Conservation (phyloP, 2,329 filamentous ascomycete genomes). For the Diaporthe caulivora region DNA sequence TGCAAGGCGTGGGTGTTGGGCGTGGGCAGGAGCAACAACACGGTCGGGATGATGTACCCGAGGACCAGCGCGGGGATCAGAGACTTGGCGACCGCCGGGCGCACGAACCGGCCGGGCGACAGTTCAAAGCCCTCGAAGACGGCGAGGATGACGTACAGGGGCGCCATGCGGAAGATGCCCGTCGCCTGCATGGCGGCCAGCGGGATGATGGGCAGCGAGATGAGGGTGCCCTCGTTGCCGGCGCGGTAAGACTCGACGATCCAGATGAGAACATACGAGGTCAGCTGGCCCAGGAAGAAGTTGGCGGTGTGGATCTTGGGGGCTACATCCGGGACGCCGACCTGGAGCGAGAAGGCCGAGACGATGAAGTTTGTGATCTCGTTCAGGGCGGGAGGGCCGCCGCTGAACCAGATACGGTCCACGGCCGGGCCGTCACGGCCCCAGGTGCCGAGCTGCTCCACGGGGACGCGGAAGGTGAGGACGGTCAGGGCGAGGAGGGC, state of each 20-base stretch:
- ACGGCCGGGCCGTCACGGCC: neutral
- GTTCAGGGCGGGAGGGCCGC: neutral
- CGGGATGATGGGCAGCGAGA: slow-evolving; percentile 5
- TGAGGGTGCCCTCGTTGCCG: slow-evolving; percentile 3
- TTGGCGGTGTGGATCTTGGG: slow-evolving; percentile 3
- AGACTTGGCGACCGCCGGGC: neutral
- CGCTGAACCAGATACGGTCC: neutral
- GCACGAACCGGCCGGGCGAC: neutral
- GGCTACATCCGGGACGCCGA: neutral
- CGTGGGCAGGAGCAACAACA: neutral
- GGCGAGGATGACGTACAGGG: neutral
- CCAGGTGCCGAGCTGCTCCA: neutral
- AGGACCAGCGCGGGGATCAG: slow-evolving; percentile 8
- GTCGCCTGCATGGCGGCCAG: neutral
- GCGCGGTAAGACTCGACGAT: slow-evolving; percentile 7
- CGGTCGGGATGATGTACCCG: slow-evolving; percentile 2
- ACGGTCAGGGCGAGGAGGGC: neutral
- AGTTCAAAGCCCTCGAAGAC: neutral
- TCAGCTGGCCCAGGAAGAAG: slow-evolving; percentile 14
- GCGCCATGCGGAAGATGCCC: slow-evolving; percentile 9
- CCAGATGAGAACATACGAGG: slow-evolving; percentile 11
- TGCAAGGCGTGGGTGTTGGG: neutral
- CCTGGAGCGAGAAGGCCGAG: slow-evolving; percentile 1
- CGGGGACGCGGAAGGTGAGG: neutral
- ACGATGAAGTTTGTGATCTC: neutral